Percentiles rank a stretch among this genome's conserved stretches.
These are phyloP conservation scores for Hepatocystis sp. DNA, from an alignment of 169 alveolate species.

Conservation along the genomic window DNA sequence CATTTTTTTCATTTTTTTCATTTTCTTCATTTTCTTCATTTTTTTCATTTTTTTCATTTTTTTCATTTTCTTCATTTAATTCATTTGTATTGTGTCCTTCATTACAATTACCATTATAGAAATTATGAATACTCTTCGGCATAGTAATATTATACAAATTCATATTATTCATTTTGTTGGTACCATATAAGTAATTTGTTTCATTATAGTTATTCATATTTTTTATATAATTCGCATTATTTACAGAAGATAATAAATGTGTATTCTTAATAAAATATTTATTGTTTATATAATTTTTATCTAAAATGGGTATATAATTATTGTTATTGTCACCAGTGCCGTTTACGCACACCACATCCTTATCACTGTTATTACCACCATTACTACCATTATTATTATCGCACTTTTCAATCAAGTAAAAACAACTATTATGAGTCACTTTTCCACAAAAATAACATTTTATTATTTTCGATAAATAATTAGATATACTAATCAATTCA, in stretches of 20 bases:
- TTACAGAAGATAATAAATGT: no score
- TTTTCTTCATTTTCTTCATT: not conserved
- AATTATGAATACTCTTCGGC: no score
- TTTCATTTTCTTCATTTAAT: not conserved
- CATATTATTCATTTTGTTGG: not conserved
- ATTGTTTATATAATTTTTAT: no score
- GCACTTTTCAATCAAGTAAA: slow-evolving; percentile 14
- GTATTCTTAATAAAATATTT: no score
- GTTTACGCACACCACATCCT: no score
- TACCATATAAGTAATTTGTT: not conserved
- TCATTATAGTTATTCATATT: slow-evolving; percentile 11
- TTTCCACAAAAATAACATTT: slow-evolving; percentile 68
- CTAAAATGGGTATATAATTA: no score
- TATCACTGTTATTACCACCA: not conserved
- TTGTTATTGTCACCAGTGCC: not conserved
- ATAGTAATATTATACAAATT: not conserved
- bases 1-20: not conserved
- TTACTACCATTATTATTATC: not conserved
- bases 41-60: not conserved
- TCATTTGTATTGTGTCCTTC: not conserved
- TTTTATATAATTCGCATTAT: not conserved
- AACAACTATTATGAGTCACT: slow-evolving; percentile 40
- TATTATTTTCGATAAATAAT: slow-evolving; percentile 19
- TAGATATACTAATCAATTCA: slow-evolving; percentile 23
- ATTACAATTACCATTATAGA: no score